Base-by-base conservation (phyloP, 1,139 yeast genomes). In the Sporopachydermia cereana region DNA sequence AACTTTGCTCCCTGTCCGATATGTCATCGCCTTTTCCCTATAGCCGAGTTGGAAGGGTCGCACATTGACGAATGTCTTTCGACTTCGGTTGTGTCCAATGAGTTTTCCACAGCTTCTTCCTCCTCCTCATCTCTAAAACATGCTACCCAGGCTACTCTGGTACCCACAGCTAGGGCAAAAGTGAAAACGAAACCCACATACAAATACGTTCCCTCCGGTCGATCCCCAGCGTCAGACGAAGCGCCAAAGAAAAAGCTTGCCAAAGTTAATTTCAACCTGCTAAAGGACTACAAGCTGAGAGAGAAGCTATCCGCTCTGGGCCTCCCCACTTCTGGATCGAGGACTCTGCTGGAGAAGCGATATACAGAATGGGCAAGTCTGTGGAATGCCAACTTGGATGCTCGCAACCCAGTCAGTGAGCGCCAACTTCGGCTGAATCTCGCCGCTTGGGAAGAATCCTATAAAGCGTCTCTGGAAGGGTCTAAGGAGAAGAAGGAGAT, bases 311-410 rank as follows among this genome's bases (percentile, higher is more conserved):
- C 69, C 1, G 67, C 71, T 3, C 58, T 76, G 27, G 75, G 76
- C 20, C 59, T 89, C 3, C 75, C 89, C 0, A 68, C 76, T 0
- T 58, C 59, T 3, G 97, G 97, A 0, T 63, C 79, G 2, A 66
- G 85, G 50, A 64, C 64, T 23, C 82, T 76, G 52, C 57, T 88
- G 53, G 89, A 84, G 50, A 64, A 74, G 27, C 66, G 97, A 42
- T 84, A 83, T 57, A 78, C 78, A 49, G 94, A 89, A 51, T 89
- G 80, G 66, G 77, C 84, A 49, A 77, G 82, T 31, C 58, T 88
- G 16, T 84, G 80, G 77, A 89, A 89, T 56, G 81, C 96, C 17
- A 88, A 88, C 55, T 71, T 80, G 44, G 96, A 88, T 56, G 73
- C 88, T n/a, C 67, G 74, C 44, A 68, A 68, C 24, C 96, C 96